phyloP scores from a whole-genome alignment of 306 rosid species.

The Corylus avellana region DNA sequence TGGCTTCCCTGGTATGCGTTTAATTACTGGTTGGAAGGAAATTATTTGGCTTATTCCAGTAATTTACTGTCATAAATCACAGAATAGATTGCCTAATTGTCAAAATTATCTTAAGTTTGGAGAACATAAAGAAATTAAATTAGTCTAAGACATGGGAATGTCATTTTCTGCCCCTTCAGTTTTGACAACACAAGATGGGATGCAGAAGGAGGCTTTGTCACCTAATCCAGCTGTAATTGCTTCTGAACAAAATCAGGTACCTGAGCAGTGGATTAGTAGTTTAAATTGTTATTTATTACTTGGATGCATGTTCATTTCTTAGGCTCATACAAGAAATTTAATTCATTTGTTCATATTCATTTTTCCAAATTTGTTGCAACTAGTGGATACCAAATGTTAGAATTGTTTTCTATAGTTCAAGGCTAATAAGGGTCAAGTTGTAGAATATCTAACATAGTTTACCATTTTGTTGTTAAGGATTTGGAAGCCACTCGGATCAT shows the following conservation, averaged over 20 bases:
- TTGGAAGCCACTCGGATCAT: constrained; percentile 40
- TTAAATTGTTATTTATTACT: background rate
- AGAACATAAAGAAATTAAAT: constrained; percentile 18
- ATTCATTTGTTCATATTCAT: background rate
- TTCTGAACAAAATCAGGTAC: constrained; percentile 67
- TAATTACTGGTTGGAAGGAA: constrained; percentile 17
- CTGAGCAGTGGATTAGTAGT: constrained; percentile 22
- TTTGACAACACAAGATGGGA: constrained; percentile 39
- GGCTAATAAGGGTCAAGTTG: background rate
- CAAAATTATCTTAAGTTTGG: constrained; percentile 14
- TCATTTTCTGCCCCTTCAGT: constrained; percentile 43
- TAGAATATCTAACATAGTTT: constrained; percentile 1
- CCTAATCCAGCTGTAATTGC: constrained; percentile 30
- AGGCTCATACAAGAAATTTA: background rate
- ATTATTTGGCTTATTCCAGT: constrained; percentile 24
- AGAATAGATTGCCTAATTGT: constrained; percentile 9
- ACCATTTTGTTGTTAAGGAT: constrained; percentile 39
- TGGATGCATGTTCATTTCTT: constrained; percentile 4
- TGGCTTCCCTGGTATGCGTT: constrained; percentile 46
- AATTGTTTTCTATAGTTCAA: background rate
- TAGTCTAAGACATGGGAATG: constrained; percentile 28
- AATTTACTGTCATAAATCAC: constrained; percentile 8
- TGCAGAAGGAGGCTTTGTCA: constrained; percentile 43
- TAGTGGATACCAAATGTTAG: background rate
- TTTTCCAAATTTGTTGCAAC: background rate